Evolutionary conservation across 305 asterid species (phyloP).

Genomic region (Solanum hybrid): DNA sequence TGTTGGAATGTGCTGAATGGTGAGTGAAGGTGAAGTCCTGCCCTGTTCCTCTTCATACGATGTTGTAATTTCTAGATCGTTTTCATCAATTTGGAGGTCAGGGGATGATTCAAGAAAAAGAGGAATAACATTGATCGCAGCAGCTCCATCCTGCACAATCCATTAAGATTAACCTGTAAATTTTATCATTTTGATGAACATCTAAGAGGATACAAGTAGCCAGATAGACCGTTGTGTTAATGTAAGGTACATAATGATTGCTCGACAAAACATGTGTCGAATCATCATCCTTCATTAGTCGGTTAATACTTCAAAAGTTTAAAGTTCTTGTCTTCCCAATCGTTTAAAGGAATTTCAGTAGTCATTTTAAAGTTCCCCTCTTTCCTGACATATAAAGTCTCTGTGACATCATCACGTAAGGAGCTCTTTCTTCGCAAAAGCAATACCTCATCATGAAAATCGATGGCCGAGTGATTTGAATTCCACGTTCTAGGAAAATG

Average conservation of each 20-base stretch:
- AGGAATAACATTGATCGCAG: conserved; percentile 68
- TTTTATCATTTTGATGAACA: neutral
- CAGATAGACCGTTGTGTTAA: neutral
- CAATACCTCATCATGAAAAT: neutral
- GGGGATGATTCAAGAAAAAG: conserved; percentile 63
- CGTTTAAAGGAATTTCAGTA: neutral
- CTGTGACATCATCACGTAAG: neutral
- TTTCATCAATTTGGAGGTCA: conserved; percentile 35
- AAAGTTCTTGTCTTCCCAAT: neutral
- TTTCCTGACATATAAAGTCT: neutral
- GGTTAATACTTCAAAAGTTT: neutral
- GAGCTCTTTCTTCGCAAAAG: neutral
- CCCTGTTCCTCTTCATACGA: conserved; percentile 12
- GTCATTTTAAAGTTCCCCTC: neutral
- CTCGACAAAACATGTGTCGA: neutral
- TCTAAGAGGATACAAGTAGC: neutral
- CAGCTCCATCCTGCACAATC: conserved; percentile 36
- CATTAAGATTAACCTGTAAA: neutral
- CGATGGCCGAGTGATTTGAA: neutral
- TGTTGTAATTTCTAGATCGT: conserved; percentile 35
- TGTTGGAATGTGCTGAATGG: conserved; percentile 53
- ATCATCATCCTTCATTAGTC: neutral
- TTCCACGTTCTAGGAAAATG: neutral
- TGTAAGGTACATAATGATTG: neutral
- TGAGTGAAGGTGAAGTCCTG: conserved; percentile 32